A percentile compares a stretch with the other conserved stretches of the same genome.
phyloP scores from a whole-genome alignment of 345 rosid genomes.

The Gossypium herbaceum region DNA sequence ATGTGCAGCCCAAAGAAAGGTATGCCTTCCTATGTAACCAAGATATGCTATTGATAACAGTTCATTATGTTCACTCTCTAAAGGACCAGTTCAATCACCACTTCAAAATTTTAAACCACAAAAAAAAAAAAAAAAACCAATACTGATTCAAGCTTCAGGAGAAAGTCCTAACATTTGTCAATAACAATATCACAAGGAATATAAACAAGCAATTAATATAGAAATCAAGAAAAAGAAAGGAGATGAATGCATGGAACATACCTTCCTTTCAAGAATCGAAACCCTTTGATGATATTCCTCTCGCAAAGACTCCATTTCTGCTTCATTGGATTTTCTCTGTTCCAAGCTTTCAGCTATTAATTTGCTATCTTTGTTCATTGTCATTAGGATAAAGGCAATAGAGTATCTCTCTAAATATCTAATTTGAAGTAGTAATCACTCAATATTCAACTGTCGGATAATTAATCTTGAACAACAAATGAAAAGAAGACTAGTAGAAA shows the following conservation, averaged over 20 bases:
- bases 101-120: neutral
- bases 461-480: neutral
- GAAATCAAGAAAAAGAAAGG: neutral
- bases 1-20: neutral
- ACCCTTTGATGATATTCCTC: slow-evolving; percentile 99
- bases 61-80: neutral
- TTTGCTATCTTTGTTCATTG: neutral
- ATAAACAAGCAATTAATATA: slow-evolving; percentile 3
- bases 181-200: neutral
- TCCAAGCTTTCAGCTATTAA: slow-evolving; percentile 29
- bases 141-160: neutral
- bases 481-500: neutral
- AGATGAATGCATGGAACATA: slow-evolving; percentile 14
- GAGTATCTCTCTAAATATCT: neutral
- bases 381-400: neutral
- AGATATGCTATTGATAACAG: slow-evolving; percentile 1
- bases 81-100: neutral
- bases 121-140: neutral
- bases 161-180: neutral
- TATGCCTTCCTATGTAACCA: neutral
- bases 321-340: slow-evolving; percentile 87
- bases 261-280: slow-evolving; percentile 95
- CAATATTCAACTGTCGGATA: neutral
- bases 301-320: slow-evolving; percentile 90
- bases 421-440: neutral